Evolutionary conservation across 495 filamentous ascomycete species (phyloP).

Genomic region (Tuber melanosporum): DNA sequence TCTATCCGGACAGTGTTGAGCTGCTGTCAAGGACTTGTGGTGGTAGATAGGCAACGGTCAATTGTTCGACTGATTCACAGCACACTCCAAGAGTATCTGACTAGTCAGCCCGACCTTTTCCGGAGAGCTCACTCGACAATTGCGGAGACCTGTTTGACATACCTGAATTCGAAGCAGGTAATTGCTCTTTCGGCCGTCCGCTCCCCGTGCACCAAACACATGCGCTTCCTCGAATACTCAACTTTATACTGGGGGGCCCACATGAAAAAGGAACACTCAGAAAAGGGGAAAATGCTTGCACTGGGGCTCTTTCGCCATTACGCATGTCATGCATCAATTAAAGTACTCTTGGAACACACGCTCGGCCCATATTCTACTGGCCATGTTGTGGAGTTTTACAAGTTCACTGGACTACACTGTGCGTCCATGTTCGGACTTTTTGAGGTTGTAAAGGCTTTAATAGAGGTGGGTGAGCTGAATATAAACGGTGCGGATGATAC

Average conservation of each 20-base stretch:
- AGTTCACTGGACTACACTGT: background rate
- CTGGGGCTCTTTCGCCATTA: background rate
- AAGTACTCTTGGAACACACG: background rate
- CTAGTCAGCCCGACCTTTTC: background rate
- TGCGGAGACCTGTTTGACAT: background rate
- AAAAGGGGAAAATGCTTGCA: background rate
- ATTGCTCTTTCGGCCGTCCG: background rate
- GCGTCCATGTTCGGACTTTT: background rate
- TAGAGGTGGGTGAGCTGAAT: background rate
- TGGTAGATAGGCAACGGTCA: background rate
- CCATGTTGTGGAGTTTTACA: background rate
- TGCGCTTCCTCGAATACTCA: background rate
- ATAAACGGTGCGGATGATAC: background rate
- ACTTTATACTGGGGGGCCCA: background rate
- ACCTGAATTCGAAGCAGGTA: background rate
- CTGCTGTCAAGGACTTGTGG: background rate
- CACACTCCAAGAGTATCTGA: background rate
- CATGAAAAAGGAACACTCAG: background rate
- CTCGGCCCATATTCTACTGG: background rate
- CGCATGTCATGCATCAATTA: background rate
- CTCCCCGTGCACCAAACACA: background rate
- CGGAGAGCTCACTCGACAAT: background rate
- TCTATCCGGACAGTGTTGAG: background rate
- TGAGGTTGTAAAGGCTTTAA: background rate
- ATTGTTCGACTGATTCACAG: background rate